A percentile compares a stretch with the other conserved stretches of the same genome.
Evolutionary conservation across 73 alveolate species (phyloP).

Genomic region (Paramecium biaurelia): DNA sequence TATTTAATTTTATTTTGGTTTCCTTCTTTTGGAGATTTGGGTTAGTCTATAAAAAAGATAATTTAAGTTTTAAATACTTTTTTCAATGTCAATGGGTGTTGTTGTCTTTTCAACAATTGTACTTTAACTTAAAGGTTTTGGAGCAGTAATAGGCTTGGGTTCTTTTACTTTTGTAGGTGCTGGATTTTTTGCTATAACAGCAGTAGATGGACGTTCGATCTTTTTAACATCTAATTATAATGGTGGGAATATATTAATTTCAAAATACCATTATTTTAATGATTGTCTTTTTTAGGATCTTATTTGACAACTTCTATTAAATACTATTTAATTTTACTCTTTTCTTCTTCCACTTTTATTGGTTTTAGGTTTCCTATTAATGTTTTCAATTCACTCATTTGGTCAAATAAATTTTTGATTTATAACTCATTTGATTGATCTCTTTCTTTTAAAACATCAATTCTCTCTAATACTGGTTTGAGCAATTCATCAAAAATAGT

Average conservation of each 20-base stretch:
- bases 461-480: constrained; percentile 3
- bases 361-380: neutral
- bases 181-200: neutral
- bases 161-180: neutral
- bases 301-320: neutral
- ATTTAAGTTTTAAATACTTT: neutral
- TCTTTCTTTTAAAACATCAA: constrained; percentile 5
- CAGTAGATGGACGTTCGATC: constrained; percentile 4
- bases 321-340: neutral
- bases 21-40: constrained; percentile 6
- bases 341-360: neutral
- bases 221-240: neutral
- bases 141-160: neutral
- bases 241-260: neutral
- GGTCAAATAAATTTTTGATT: neutral
- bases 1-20: neutral
- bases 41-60: neutral
- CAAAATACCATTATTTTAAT: neutral
- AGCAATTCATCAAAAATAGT: neutral
- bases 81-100: neutral
- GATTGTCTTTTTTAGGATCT: neutral
- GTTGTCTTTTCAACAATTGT: constrained; percentile 29
- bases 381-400: neutral
- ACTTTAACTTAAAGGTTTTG: constrained; percentile 2
- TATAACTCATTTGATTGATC: constrained; percentile 3